Conservation (phyloP, 1,284 basidiomycete genomes). For the Heterobasidion annosum region DNA sequence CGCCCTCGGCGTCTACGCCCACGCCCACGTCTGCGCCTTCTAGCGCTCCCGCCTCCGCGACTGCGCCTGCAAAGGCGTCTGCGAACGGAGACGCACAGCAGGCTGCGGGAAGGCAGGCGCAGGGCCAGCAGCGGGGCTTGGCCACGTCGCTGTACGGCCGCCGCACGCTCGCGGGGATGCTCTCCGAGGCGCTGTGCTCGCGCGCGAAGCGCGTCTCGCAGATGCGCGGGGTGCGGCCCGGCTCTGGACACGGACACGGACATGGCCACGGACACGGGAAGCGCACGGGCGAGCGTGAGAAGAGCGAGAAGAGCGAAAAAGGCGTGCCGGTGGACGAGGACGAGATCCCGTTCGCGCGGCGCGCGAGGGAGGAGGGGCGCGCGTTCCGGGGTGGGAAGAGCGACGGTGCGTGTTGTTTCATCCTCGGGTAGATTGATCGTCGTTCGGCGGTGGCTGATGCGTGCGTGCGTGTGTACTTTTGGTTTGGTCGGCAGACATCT, state of each 20-base stretch:
- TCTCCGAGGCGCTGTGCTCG: constrained; percentile 28
- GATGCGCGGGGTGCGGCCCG: constrained; percentile 61
- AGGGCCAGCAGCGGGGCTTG: too few relatives aligned
- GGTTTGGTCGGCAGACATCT: constrained; percentile 11
- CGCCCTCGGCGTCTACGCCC: not conserved
- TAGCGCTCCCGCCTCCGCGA: not conserved
- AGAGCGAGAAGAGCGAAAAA: not conserved
- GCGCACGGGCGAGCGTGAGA: not conserved
- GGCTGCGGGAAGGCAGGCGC: too few relatives aligned
- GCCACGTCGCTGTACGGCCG: constrained; percentile 28
- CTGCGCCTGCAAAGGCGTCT: not conserved
- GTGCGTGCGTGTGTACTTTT: not conserved
- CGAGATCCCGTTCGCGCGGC: constrained; percentile 62
- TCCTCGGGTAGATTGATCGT: not conserved
- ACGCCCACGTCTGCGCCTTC: not conserved
- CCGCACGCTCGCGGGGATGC: constrained; percentile 52
- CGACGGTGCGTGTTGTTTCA: constrained; percentile 46
- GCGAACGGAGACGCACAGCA: too few relatives aligned
- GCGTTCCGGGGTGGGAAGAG: constrained; percentile 64
- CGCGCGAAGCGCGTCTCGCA: constrained; percentile 47
- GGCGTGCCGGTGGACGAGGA: constrained; percentile 19
- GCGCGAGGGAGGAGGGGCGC: constrained; percentile 56
- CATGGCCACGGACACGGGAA: constrained; percentile 24
- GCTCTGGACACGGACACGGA: constrained; percentile 59
- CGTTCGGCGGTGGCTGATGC: not conserved